Evolutionary conservation across 1,284 basidiomycete species (phyloP).

Genomic region (Volvariella volvacea): DNA sequence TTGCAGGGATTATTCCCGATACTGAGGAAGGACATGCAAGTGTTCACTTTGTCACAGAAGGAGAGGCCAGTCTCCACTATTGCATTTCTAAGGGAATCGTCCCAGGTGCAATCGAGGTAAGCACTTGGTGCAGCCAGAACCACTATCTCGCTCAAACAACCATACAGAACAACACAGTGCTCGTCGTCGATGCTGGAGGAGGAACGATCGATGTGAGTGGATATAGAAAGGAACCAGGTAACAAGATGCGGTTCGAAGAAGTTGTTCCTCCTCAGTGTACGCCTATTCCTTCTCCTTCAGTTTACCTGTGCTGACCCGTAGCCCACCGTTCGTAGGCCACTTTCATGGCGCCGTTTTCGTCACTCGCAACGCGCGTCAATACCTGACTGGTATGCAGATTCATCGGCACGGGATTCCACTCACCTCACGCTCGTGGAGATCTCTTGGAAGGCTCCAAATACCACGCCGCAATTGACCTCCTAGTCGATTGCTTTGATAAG

Average conservation of each 20-base stretch:
- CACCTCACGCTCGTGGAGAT: too few relatives aligned
- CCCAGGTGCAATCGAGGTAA: constrained; percentile 13
- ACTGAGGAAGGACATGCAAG: constrained; percentile 2
- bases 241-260: constrained; percentile 4
- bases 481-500: constrained; percentile 36
- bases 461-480: constrained; percentile 24
- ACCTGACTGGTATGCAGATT: constrained; percentile 20
- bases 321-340: constrained; percentile 1
- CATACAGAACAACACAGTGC: constrained; percentile 23
- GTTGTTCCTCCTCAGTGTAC: constrained; percentile 3
- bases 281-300: background rate
- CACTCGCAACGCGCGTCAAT: constrained; percentile 16
- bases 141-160: background rate
- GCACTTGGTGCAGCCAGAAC: constrained; percentile 4
- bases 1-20: constrained; percentile 15
- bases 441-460: constrained; percentile 5
- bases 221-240: constrained; percentile 7
- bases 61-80: constrained; percentile 18
- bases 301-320: background rate
- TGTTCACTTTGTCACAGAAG: constrained; percentile 17
- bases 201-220: constrained; percentile 6
- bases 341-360: constrained; percentile 28
- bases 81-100: constrained; percentile 7
- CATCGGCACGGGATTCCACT: too few relatives aligned
- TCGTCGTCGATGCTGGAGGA: constrained; percentile 27